Evolutionary conservation across 106 monocot genomes (phyloP).

Genomic region (Xerophyta viscosa): DNA sequence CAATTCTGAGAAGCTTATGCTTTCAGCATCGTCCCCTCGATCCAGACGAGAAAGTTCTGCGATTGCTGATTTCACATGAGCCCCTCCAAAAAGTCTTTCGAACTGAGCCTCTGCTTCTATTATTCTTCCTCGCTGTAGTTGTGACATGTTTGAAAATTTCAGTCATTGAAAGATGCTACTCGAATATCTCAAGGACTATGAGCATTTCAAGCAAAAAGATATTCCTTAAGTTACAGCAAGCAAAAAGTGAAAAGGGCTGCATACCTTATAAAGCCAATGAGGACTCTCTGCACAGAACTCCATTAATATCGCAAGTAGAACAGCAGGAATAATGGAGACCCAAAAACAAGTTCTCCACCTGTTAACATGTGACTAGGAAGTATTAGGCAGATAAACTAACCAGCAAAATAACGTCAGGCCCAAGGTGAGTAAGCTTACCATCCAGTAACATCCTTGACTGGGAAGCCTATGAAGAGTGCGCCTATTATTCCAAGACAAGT

Average conservation of each 20-base stretch:
- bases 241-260: background rate
- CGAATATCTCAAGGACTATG: too few species aligned
- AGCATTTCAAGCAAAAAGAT: too few species aligned
- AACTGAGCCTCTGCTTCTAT: constrained; percentile 81
- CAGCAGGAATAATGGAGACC: constrained; percentile 69
- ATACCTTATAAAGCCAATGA: constrained; percentile 94
- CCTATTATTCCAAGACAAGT: constrained; percentile 90
- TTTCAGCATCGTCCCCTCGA: constrained; percentile 72
- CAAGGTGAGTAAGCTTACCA: constrained; percentile 38
- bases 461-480: constrained; percentile 71
- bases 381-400: background rate
- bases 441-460: constrained; percentile 52
- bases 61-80: constrained; percentile 72
- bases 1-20: constrained; percentile 65
- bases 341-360: constrained; percentile 99
- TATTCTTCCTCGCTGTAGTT: constrained; percentile 64
- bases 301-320: constrained; percentile 64
- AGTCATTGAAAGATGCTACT: background rate
- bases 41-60: constrained; percentile 66
- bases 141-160: background rate
- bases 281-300: constrained; percentile 98
- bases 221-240: too few species aligned
- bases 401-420: background rate
- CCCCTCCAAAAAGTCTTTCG: constrained; percentile 68
- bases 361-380: background rate